Evolutionary conservation across 306 rosid genomes (phyloP), one percentile per base, ranked within the genome.

Genomic region (Psophocarpus tetragonolobus): DNA sequence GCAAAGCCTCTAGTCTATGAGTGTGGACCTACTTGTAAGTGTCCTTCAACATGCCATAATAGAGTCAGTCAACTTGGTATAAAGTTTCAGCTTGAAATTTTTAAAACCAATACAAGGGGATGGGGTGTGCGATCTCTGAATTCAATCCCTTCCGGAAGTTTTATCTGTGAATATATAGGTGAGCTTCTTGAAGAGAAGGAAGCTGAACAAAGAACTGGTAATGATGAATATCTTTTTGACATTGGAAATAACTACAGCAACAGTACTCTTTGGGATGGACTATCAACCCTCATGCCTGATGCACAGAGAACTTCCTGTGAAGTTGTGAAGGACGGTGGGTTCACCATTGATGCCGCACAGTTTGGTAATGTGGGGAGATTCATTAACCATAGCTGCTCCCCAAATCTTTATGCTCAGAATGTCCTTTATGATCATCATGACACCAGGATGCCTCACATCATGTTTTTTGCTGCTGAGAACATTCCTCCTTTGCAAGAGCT

Each of bases 61-160:
- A 89, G 98, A 74, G 97, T 86, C 71, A 83, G 95, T 69, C 98
- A 95, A 80, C 84, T 27, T 53, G 98, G 98, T 45, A 89, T 89
- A 66, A 88, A 87, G 79, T 84, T 89, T 81, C 98, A 87, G 63
- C 93, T 95, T 47, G 97, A 95, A 85, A 77, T 95, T 48, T 95
- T 95, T 75, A 92, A 95, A 85, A 94, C 98, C 58, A 45, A 75
- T 14, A 17, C 87, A 21, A 88, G 86, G 90, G 98, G 98, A 74
- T 94, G 98, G 98, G 98, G 98, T 27, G 97, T 94, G 78, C 86
- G 98, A 80, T 94, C 97, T 74, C 83, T 94, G 32, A 89, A 89
- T 87, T 94, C 94, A 56, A 92, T 92, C 47, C 83, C 98, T 74
- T 94, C 98, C 0, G 98, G 98, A 78, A 89, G 97, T 81, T 94